phyloP scores from a whole-genome alignment of 2,329 filamentous ascomycete genomes.

The Aspergillus amoenus region DNA sequence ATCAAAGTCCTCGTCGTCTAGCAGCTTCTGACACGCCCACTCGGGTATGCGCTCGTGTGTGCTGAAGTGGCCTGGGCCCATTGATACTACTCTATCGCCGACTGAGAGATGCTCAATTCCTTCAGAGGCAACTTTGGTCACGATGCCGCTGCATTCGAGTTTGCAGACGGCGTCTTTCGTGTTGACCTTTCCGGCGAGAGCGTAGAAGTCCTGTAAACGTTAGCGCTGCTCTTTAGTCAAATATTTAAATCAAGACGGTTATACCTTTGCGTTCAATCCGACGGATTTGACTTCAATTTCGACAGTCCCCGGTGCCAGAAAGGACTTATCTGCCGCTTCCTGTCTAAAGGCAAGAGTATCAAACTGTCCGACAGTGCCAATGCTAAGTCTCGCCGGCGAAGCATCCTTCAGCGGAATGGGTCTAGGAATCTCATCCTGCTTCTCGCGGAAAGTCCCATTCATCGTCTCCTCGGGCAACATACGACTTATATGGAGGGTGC shows the following conservation, averaged over 20 bases:
- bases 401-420: background rate
- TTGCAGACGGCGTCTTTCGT: background rate
- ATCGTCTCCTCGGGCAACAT: background rate
- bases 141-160: constrained; percentile 3
- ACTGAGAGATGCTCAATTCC: background rate
- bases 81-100: constrained; percentile 5
- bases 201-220: background rate
- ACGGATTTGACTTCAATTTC: background rate
- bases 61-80: constrained; percentile 3
- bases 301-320: background rate
- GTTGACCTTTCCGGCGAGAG: background rate
- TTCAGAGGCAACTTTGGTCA: background rate
- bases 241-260: too few relatives aligned
- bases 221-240: too few relatives aligned
- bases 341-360: background rate
- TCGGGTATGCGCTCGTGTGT: background rate
- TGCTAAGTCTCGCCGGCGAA: background rate
- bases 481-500: background rate
- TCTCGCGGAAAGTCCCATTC: background rate
- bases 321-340: background rate
- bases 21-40: background rate
- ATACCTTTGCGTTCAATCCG: background rate
- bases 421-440: background rate
- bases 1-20: background rate
- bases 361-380: background rate